phyloP scores from a whole-genome alignment of 768 basidiomycete genomes.

The Collybia mongolica region DNA sequence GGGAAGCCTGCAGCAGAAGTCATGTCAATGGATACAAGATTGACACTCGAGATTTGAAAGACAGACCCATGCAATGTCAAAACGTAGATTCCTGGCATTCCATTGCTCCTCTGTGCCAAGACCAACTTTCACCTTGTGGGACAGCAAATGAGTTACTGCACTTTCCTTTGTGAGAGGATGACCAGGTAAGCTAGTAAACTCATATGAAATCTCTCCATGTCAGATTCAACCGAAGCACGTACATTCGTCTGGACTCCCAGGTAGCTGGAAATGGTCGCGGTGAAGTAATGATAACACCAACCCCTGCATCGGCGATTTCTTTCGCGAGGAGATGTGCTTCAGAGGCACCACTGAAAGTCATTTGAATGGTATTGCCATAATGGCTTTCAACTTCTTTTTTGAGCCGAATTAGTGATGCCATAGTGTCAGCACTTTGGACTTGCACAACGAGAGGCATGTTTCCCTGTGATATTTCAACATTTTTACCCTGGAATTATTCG shows the following conservation, averaged over 20 bases:
- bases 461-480: slow-evolving; percentile 39
- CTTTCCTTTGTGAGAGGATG: slow-evolving; percentile 62
- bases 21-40: background rate
- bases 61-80: slow-evolving; percentile 81
- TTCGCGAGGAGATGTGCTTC: slow-evolving; percentile 72
- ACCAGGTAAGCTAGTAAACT: slow-evolving; percentile 52
- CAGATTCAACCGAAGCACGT: slow-evolving; percentile 15
- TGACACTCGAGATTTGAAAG: background rate
- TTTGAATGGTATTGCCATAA: slow-evolving; percentile 37
- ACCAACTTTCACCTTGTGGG: slow-evolving; percentile 71
- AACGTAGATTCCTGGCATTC: slow-evolving; percentile 75
- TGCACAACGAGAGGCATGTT: slow-evolving; percentile 71
- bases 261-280: slow-evolving; percentile 65
- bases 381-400: slow-evolving; percentile 58
- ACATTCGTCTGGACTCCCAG: slow-evolving; percentile 76
- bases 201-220: background rate
- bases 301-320: slow-evolving; percentile 52
- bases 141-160: slow-evolving; percentile 59
- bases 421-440: slow-evolving; percentile 76
- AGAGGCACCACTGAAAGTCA: slow-evolving; percentile 64
- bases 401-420: slow-evolving; percentile 71
- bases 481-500: background rate
- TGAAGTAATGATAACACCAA: slow-evolving; percentile 50
- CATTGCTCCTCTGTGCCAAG: slow-evolving; percentile 64
- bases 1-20: slow-evolving; percentile 32